Conservation (phyloP, 257 asterid genomes). For the Schizonepeta tenuifolia region DNA sequence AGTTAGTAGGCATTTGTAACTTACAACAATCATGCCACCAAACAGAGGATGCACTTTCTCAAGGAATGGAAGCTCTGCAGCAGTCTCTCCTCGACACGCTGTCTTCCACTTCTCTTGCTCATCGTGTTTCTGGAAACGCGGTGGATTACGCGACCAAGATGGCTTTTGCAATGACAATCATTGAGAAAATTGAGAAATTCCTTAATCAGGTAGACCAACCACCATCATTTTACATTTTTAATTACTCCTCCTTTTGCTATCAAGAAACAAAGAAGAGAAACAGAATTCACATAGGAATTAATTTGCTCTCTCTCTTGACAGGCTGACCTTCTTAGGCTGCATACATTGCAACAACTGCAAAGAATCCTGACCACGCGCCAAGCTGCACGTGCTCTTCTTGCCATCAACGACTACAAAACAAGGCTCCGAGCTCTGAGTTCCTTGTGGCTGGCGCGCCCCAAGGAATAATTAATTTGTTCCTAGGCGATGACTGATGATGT, state of each 20-base stretch:
- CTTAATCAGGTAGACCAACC: conserved; percentile 60
- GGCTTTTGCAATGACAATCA: conserved; percentile 73
- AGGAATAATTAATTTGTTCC: conserved; percentile 38
- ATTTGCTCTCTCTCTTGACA: conserved; percentile 21
- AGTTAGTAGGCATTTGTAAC: conserved; percentile 66
- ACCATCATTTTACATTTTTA: neutral
- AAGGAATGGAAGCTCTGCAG: conserved; percentile 88
- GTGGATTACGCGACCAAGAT: conserved; percentile 70
- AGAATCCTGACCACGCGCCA: conserved; percentile 82
- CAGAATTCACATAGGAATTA: too few relatives aligned
- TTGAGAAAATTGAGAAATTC: conserved; percentile 60
- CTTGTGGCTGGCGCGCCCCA: conserved; percentile 79
- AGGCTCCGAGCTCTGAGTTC: conserved; percentile 79
- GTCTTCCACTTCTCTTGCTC: conserved; percentile 50
- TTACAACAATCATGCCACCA: conserved; percentile 77
- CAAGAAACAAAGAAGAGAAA: too few relatives aligned
- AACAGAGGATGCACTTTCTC: conserved; percentile 89
- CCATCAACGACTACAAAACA: conserved; percentile 70
- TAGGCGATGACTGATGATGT: too few relatives aligned
- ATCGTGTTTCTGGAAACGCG: conserved; percentile 49
- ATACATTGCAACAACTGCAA: conserved; percentile 82
- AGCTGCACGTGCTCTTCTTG: conserved; percentile 86
- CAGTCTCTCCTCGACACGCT: conserved; percentile 68
- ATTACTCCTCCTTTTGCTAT: too few relatives aligned
- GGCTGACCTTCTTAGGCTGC: conserved; percentile 84